These are phyloP conservation scores for Talaromyces sp. DNA, from an alignment of 2,329 filamentous ascomycete species.

Conservation along the genomic window DNA sequence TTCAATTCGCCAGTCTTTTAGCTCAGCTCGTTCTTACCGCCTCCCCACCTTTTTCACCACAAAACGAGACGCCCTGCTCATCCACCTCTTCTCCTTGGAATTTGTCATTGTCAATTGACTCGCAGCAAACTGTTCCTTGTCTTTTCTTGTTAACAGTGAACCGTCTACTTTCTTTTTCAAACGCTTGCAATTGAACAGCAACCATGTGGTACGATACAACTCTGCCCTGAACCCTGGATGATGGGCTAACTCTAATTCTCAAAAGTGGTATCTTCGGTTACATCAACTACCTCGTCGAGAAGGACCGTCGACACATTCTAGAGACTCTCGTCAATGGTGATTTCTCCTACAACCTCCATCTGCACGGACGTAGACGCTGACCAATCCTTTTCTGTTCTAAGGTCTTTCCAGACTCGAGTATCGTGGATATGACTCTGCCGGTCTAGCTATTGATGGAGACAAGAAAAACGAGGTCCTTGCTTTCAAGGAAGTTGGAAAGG, in stretches of 20 bases:
- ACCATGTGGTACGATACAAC: conserved; percentile 32
- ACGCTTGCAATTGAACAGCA: conserved; percentile 7
- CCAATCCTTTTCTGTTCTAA: conserved; percentile 34
- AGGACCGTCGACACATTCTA: conserved; percentile 93
- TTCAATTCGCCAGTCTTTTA: conserved; percentile 5
- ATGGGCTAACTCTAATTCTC: conserved; percentile 17
- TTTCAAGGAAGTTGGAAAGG: conserved; percentile 99
- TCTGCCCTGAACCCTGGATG: not conserved
- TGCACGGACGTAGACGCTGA: conserved; percentile 20
- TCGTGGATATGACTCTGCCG: conserved; percentile 96
- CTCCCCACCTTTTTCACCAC: conserved; percentile 7
- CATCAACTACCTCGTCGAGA: conserved; percentile 99
- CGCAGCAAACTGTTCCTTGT: not conserved
- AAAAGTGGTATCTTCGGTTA: conserved; percentile 63
- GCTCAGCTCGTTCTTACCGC: conserved; percentile 6
- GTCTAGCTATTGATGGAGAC: conserved; percentile 91
- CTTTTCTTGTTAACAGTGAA: not conserved
- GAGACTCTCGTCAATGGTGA: conserved; percentile 93
- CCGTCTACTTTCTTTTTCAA: conserved; percentile 7
- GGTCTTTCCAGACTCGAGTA: conserved; percentile 95
- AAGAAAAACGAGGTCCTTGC: conserved; percentile 97
- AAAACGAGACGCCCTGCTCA: not conserved
- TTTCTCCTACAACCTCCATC: conserved; percentile 29
- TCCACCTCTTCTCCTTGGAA: not conserved
- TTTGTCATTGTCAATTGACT: conserved; percentile 1